Percentiles rank a stretch among this genome's conserved stretches.
Conservation (phyloP, 2,329 filamentous ascomycete species). For the Sporothrix protearum region DNA sequence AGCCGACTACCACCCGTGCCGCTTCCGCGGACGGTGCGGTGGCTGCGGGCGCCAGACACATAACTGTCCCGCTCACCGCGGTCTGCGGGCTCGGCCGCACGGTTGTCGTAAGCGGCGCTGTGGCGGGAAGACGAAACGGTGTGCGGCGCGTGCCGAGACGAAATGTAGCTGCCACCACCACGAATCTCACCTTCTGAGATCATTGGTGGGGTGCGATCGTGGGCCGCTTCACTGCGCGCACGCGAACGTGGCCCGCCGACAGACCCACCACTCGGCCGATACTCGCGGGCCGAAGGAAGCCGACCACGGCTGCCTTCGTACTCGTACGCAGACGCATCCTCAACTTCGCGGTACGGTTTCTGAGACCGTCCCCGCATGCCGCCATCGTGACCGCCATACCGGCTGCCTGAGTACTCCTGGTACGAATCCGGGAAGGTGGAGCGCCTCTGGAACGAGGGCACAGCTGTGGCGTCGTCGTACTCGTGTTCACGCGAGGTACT, state of each 20-base stretch:
- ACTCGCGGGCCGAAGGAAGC: conserved; percentile 38
- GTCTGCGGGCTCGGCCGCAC: conserved; percentile 23
- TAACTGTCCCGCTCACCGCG: conserved; percentile 41
- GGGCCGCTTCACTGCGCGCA: conserved; percentile 42
- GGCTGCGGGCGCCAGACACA: conserved; percentile 42
- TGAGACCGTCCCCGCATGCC: conserved; percentile 25
- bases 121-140: conserved; percentile 28
- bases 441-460: conserved; percentile 42
- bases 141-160: conserved; percentile 34
- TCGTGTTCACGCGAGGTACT: conserved; percentile 35
- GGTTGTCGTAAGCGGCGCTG: conserved; percentile 25
- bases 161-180: conserved; percentile 37
- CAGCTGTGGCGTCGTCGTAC: conserved; percentile 40
- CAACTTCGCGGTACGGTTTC: conserved; percentile 34
- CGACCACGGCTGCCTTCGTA: conserved; percentile 43
- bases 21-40: conserved; percentile 36
- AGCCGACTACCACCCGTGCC: conserved; percentile 26
- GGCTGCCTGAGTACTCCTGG: conserved; percentile 31
- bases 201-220: conserved; percentile 39
- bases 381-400: conserved; percentile 38
- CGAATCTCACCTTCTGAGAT: conserved; percentile 42
- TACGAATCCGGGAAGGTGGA: conserved; percentile 45
- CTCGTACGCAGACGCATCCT: conserved; percentile 39
- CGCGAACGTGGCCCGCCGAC: conserved; percentile 33
- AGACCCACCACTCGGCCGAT: conserved; percentile 31